These are phyloP conservation scores for Schizosaccharomyces cryophilus DNA, from an alignment of 805 yeast genomes.

Conservation along the genomic window DNA sequence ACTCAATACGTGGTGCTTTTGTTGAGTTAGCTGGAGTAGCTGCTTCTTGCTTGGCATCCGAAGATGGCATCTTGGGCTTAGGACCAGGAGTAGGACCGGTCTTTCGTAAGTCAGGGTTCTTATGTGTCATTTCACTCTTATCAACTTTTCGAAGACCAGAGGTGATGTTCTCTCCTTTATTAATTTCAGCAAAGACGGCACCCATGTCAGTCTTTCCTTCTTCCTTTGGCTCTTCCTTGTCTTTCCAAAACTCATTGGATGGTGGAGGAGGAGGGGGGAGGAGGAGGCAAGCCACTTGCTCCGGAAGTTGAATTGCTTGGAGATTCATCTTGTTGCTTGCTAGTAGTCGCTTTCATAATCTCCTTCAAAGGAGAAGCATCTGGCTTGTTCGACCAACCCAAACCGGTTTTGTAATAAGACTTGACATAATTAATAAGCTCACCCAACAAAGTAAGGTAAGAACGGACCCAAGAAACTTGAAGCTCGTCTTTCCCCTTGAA, in stretches of 20 bases:
- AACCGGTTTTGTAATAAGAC: constrained; percentile 63
- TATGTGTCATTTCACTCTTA: constrained; percentile 79
- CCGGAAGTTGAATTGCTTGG: constrained; percentile 18
- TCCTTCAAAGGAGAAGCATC: constrained; percentile 9
- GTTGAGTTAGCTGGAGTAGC: constrained; percentile 15
- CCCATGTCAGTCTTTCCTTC: constrained; percentile 30
- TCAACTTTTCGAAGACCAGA: constrained; percentile 77
- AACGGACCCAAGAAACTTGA: constrained; percentile 64
- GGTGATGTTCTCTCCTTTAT: constrained; percentile 65
- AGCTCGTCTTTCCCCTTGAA: constrained; percentile 33
- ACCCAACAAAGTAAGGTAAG: constrained; percentile 37
- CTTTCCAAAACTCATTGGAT: constrained; percentile 31
- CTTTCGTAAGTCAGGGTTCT: constrained; percentile 58
- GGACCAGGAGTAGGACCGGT: constrained; percentile 23
- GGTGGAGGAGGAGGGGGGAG: constrained; percentile 92
- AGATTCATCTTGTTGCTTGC: constrained; percentile 10
- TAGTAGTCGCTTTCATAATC: constrained; percentile 28
- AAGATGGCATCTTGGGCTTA: constrained; percentile 50
- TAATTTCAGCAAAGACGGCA: constrained; percentile 81
- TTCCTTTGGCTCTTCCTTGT: constrained; percentile 16
- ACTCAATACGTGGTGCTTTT: constrained; percentile 37
- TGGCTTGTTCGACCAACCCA: constrained; percentile 49
- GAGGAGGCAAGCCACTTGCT: constrained; percentile 23
- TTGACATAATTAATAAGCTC: constrained; percentile 50
- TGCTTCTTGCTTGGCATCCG: constrained; percentile 29